Base-by-base conservation (phyloP, 345 rosid genomes). In the Melaleuca quinquenervia region DNA sequence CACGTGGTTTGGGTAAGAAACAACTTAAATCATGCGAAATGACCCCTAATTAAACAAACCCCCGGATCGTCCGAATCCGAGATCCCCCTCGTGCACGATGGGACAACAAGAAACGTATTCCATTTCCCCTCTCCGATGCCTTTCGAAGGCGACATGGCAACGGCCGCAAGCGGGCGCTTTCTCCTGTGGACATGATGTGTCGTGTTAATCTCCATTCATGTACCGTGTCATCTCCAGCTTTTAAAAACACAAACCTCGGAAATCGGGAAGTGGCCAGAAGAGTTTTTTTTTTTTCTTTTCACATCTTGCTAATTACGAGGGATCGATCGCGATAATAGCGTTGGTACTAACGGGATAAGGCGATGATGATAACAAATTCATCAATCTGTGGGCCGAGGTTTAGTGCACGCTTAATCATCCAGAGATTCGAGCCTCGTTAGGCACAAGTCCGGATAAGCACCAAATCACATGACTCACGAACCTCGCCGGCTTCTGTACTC, bases 181-280 rank as follows among this genome's bases (percentile, higher is more conserved):
- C 78, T 64, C 45, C 22, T 10, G 45, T 1, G 45, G 76, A 64
- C 76, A 18, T 86, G 93, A 87, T 6, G 87, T 89, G 91, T 91
- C 85, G 36, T 88, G 8, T 36, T 56, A 84, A 87, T 83, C 87
- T 85, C 9, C 29, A 76, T 56, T 90, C 86, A 85, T 70, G 84
- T 76, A 51, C 82, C 82, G 83, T 85, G 90, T 91, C 87, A 89
- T 88, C 88, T 50, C 56, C 89, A 60, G 84, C 90, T 7, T 8
- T 11, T 8, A 20, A 51, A 50, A 36, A 36, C 45, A 18, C 45
- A 10, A 36, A 45, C 76, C 76, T 64, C 22, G 41, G 75, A 62
- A 62, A 20, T 62, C 8, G 36, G 41, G 29, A 62, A 62, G 75
- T 62, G 75, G 41, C 44, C 75, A 16, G 44, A 36, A 64, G 45